A percentile compares a stretch with the other conserved stretches of the same genome.
Conservation (phyloP, 2,329 filamentous ascomycete species). For the Colletotrichum theobromicola region DNA sequence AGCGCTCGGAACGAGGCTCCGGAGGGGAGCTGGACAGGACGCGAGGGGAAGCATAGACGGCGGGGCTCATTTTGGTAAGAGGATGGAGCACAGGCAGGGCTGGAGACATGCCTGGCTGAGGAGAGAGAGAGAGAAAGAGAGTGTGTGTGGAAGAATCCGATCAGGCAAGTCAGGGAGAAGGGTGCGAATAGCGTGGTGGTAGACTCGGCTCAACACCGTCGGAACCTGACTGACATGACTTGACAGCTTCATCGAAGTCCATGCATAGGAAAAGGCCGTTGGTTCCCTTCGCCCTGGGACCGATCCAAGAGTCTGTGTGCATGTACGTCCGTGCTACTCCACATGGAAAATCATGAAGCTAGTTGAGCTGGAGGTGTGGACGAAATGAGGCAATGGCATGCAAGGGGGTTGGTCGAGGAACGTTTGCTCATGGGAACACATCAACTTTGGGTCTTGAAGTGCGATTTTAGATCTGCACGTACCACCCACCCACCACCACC, state of each 20-base stretch:
- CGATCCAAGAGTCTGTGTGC: neutral
- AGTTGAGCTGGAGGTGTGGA: slow-evolving; percentile 4
- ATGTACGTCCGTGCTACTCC: neutral
- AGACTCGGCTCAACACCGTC: neutral
- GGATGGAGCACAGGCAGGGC: neutral
- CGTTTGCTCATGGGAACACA: slow-evolving; percentile 2
- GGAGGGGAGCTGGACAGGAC: neutral
- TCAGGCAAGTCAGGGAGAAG: slow-evolving; percentile 2
- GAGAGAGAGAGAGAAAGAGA: neutral
- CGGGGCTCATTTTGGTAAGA: neutral
- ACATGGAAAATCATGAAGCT: slow-evolving; percentile 8
- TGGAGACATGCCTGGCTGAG: neutral
- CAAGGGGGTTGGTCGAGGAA: slow-evolving; percentile 15
- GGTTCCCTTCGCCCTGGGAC: slow-evolving; percentile 8
- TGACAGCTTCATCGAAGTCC: neutral
- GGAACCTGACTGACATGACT: neutral
- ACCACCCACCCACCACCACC: neutral
- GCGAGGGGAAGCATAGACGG: neutral
- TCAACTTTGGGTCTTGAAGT: neutral
- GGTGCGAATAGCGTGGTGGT: neutral
- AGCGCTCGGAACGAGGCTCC: slow-evolving; percentile 18
- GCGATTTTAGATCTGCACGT: neutral
- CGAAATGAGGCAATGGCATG: slow-evolving; percentile 6
- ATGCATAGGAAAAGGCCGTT: neutral
- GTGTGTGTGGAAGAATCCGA: neutral